Evolutionary conservation across 345 rosid species (phyloP), one percentile per base, ranked within the genome.

Genomic region (Stellera chamaejasme): DNA sequence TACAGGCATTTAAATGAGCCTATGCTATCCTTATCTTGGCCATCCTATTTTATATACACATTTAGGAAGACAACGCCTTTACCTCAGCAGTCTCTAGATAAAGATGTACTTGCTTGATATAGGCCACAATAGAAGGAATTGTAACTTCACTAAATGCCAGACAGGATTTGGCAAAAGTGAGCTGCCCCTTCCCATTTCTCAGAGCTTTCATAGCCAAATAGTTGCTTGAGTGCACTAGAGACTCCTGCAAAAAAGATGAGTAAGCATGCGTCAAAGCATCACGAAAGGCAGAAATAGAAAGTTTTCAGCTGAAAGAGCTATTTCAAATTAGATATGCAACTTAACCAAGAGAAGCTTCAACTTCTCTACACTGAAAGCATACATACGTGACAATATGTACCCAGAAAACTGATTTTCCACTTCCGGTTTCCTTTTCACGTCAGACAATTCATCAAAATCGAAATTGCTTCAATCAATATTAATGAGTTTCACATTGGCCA

Each of bases 11-110:
- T 15, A 36, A 49, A 59, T 66, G 44, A 73, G 64, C 54, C 47
- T 50, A 50, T 62, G 49, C 58, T 64, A 48, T 45, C 28, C 52
- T 27, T 60, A 45, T 43, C 25, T 54, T 57, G 44, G 26, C 16
- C 25, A 64, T n/a, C 19, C 39, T 4, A 5, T 4, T 8, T 4
- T 8, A 32, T 4, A 32, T 8, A 49, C 32, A 67, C 41, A 23
- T 10, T 48, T 59, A 43, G 52, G 19, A 61, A 66, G 59, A 62
- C 50, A 47, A 68, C 58, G 63, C 55, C 54, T 27, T 51, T 62
- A 91, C 98, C 96, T 91, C 98, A 53, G 95, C 83, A 43, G 95
- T 91, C 70, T 83, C 95, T 8, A 88, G 66, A 73, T 91, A 91
- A 27, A 91, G 88, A 75, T 88, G 79, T 56, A 88, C 63, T 52